These are phyloP conservation scores for Colletotrichum liriopes DNA, from an alignment of 2,329 filamentous ascomycete genomes.

Conservation along the genomic window DNA sequence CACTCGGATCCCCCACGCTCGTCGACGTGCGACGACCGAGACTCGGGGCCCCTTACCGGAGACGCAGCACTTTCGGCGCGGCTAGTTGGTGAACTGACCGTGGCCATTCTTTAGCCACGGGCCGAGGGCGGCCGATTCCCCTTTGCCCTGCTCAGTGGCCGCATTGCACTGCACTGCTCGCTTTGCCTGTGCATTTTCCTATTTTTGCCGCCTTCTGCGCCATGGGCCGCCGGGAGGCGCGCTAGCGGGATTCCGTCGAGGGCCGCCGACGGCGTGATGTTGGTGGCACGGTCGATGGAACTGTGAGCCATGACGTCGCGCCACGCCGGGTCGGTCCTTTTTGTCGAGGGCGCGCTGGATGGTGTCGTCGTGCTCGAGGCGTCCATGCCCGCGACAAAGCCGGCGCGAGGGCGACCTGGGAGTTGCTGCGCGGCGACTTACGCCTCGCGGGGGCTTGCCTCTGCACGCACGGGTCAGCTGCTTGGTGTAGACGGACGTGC, in stretches of 20 bases:
- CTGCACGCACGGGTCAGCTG: background rate
- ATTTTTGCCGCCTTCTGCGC: background rate
- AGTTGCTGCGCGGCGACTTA: background rate
- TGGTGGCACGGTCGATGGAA: background rate
- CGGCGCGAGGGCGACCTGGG: background rate
- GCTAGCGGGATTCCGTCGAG: slow-evolving; percentile 9
- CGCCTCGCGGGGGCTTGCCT: background rate
- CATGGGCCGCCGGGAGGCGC: slow-evolving; percentile 2
- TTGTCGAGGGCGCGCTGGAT: too few relatives aligned
- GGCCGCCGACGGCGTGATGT: background rate
- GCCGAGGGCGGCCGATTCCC: background rate
- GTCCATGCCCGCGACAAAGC: background rate
- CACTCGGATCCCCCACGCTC: slow-evolving; percentile 22
- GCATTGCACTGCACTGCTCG: background rate
- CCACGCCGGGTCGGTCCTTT: background rate
- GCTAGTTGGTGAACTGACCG: background rate
- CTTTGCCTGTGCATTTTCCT: background rate
- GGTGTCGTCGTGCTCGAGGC: background rate
- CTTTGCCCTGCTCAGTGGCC: background rate
- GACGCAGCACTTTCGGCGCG: background rate
- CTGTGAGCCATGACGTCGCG: background rate
- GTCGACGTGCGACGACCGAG: background rate
- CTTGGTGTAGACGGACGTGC: background rate
- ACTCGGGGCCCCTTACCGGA: background rate
- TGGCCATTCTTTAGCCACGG: background rate